Evolutionary conservation across 768 basidiomycete genomes (phyloP).

Genomic region (Agrocybe chaxingu): DNA sequence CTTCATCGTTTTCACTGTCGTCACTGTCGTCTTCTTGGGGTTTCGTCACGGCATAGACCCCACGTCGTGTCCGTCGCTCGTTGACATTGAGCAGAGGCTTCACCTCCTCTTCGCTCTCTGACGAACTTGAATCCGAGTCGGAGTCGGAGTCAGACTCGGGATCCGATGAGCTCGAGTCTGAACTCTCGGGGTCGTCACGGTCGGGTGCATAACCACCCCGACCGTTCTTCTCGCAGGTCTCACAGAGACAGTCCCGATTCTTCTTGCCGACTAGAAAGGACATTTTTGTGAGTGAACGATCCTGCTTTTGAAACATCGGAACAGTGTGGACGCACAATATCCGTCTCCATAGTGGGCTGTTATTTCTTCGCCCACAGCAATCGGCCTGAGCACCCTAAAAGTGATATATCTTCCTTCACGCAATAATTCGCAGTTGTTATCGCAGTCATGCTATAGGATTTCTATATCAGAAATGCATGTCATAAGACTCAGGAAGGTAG

Average conservation of each 20-base stretch:
- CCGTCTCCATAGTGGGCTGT: conserved; percentile 90
- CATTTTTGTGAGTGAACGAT: conserved; percentile 1
- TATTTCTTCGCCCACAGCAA: conserved; percentile 80
- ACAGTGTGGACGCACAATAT: conserved; percentile 62
- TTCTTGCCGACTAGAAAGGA: conserved; percentile 33
- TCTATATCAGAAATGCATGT: conserved; percentile 22
- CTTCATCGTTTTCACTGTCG: conserved; percentile 46
- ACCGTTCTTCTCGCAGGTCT: conserved; percentile 78
- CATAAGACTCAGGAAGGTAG: conserved; percentile 19
- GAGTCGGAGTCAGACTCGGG: conserved; percentile 44
- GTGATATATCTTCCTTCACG: conserved; percentile 89
- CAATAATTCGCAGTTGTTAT: conserved; percentile 86
- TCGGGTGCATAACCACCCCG: conserved; percentile 71
- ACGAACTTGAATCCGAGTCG: conserved; percentile 46
- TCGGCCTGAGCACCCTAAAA: conserved; percentile 77
- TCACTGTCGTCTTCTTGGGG: conserved; percentile 60
- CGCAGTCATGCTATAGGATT: conserved; percentile 74
- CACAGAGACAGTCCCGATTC: conserved; percentile 66
- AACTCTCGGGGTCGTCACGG: conserved; percentile 28
- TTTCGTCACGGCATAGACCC: conserved; percentile 72
- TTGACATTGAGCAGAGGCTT: conserved; percentile 57
- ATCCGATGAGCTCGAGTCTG: conserved; percentile 9
- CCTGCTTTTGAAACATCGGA: conserved; percentile 15
- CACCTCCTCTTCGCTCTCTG: conserved; percentile 38
- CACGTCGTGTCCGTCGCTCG: conserved; percentile 76